Base-by-base conservation (phyloP, 192 early-diverging fungal genomes). In the Glomus cerebriforme region DNA sequence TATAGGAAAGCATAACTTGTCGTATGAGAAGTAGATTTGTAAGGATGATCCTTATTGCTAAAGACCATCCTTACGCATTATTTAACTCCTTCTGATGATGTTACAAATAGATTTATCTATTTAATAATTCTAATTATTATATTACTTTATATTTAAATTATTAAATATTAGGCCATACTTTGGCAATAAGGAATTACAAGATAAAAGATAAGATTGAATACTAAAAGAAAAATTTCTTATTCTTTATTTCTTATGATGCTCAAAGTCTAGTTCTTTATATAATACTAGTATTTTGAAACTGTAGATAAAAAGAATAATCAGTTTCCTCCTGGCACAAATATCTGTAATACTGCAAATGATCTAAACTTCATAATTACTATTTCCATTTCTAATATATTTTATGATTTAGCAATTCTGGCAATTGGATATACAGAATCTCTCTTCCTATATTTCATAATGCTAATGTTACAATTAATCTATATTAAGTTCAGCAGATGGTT, bases 121-220 rank as follows among this genome's bases (percentile, higher is more conserved):
- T n/a, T n/a, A n/a, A 75, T 75, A 34, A 74, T 74, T 74, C 54
- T 74, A 74, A 26, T 24, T 34, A 43, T 74, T 74, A 74, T 60
- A 54, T 74, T 34, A 59, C 26, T 74, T 31, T 67, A 37, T 67
- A 3, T 35, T n/a, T 67, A 6, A 62, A 2, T 60, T 75, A 0
- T 75, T 75, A 22, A 75, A 75, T 75, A 75, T 75, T 75, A 75
- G 59, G 73, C 73, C 59, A 75, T 24, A 1, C 73, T 75, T 32
- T 75, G 73, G 73, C 73, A 58, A 31, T 58, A 75, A 75, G 73
- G 73, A 7, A 29, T 74, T 17, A 0, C 13, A 60, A 74, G 22
- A 12, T 49, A 74, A 6, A 75, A 59, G 58, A 58, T 75, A 75
- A 60, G 49, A 10, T 60, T 29, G 31, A 74, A 47, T 35, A 2